A percentile compares a stretch with the other conserved stretches of the same genome.
Evolutionary conservation across 2,329 filamentous ascomycete genomes (phyloP).

Genomic region (Colletotrichum euphorbiae): DNA sequence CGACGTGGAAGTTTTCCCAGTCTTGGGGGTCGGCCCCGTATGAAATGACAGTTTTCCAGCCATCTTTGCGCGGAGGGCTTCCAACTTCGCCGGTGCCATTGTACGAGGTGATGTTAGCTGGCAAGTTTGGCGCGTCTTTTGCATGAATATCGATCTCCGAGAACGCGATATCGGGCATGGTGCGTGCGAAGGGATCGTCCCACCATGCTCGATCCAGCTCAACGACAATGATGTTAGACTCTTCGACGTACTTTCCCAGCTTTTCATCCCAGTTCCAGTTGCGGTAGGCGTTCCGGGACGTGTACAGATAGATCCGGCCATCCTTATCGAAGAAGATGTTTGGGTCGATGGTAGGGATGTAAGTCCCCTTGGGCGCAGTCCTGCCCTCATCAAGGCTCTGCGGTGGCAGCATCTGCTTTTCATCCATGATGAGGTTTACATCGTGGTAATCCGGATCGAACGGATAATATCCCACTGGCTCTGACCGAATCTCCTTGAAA

Average conservation of each 20-base stretch:
- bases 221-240: constrained; percentile 52
- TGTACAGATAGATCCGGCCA: constrained; percentile 44
- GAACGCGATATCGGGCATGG: constrained; percentile 49
- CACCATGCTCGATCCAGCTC: constrained; percentile 51
- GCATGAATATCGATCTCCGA: constrained; percentile 47
- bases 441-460: constrained; percentile 52
- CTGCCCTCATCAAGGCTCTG: constrained; percentile 44
- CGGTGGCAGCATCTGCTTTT: constrained; percentile 50
- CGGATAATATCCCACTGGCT: constrained; percentile 50
- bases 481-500: constrained; percentile 48
- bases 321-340: constrained; percentile 42
- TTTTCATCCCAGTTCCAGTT: constrained; percentile 52
- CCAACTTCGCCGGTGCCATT: constrained; percentile 51
- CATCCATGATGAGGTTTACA: constrained; percentile 53
- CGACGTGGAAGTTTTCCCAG: constrained; percentile 52
- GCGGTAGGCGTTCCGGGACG: constrained; percentile 51
- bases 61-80: constrained; percentile 49
- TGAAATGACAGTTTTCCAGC: constrained; percentile 52
- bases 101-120: constrained; percentile 48
- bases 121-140: constrained; percentile 44
- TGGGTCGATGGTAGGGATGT: constrained; percentile 47
- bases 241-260: constrained; percentile 51
- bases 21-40: constrained; percentile 50
- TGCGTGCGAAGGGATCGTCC: constrained; percentile 49
- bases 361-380: constrained; percentile 49